Base-by-base conservation (phyloP, 306 rosid genomes). In the Hylodesmum podocarpum region DNA sequence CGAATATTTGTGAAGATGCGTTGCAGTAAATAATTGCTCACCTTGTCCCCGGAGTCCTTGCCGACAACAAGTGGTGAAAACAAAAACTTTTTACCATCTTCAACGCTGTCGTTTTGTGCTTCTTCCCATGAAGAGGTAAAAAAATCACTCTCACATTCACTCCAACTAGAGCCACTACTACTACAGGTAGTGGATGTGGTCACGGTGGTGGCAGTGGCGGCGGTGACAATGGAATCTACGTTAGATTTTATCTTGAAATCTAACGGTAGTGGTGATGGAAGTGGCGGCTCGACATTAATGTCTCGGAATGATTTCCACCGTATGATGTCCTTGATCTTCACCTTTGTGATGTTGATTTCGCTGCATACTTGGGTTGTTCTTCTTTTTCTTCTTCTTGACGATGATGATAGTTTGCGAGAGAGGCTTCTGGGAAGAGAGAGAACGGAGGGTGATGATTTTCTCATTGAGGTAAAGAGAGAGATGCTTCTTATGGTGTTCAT, bases 291-390 rank as follows among this genome's bases (percentile, higher is more conserved):
- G 6, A 73, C 89, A n/a, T n/a, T n/a, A 4, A 78, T 19, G 80
- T 91, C 96, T 0, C 85, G 53, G 77, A 89, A 91, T 27, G 98
- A 93, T 62, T 64, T 87, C 97, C 97, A 91, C 81, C 96, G 91
- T 34, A 93, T 57, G 86, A 93, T 88, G 73, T 93, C 98, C 61
- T 88, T 91, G 84, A 93, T 82, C 55, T 73, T 85, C 12, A 91
- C 81, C 0, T 82, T 81, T 14, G 33, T 19, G 62, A 62, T 47
- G 81, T 77, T 75, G 29, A 65, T 66, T 58, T 83, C 84, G 4
- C 25, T 37, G 57, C 81, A 55, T 2, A 13, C n/a, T 70, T 58
- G 40, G 27, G 5, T 22, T 15, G 16, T 36, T 28, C 11, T 75
- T 58, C 53, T 61, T 19, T 22, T 41, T 10, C 4, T 51, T 4